These are phyloP conservation scores for Wickerhamomyces sp. DNA, from an alignment of 1,139 yeast species.

Conservation along the genomic window DNA sequence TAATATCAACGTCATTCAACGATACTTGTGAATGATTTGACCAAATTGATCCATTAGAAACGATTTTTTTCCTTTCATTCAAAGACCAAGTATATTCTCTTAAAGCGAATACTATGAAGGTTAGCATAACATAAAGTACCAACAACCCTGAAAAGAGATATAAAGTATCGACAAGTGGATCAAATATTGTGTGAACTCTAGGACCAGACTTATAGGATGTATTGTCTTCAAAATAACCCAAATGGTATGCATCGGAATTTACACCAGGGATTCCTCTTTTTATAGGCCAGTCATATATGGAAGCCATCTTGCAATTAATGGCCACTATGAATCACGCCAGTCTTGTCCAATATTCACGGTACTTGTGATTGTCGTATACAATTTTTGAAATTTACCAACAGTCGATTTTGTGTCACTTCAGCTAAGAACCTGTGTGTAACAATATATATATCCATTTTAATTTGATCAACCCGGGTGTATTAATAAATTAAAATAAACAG, in stretches of 20 bases:
- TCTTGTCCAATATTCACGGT: no score
- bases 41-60: conserved; percentile 20
- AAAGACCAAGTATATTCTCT: conserved; percentile 22
- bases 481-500: no score
- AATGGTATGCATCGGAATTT: conserved; percentile 21
- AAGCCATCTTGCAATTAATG: not conserved
- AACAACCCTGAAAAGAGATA: conserved; percentile 14
- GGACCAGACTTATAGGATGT: conserved; percentile 11
- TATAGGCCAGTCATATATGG: not conserved
- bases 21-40: conserved; percentile 7
- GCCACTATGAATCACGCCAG: not conserved
- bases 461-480: no score
- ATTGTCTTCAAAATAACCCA: conserved; percentile 23
- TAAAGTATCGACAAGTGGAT: conserved; percentile 17
- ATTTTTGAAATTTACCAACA: no score
- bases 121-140: conserved; percentile 6
- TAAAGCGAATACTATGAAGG: conserved; percentile 13
- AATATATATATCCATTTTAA: no score
- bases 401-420: not conserved
- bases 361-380: no score
- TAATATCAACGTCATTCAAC: not conserved
- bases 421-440: not conserved
- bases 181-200: conserved; percentile 11
- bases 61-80: conserved; percentile 9
- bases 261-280: conserved; percentile 24